Evolutionary conservation across 2,329 filamentous ascomycete species (phyloP).

Genomic region (Nothomitra cinnamomea): DNA sequence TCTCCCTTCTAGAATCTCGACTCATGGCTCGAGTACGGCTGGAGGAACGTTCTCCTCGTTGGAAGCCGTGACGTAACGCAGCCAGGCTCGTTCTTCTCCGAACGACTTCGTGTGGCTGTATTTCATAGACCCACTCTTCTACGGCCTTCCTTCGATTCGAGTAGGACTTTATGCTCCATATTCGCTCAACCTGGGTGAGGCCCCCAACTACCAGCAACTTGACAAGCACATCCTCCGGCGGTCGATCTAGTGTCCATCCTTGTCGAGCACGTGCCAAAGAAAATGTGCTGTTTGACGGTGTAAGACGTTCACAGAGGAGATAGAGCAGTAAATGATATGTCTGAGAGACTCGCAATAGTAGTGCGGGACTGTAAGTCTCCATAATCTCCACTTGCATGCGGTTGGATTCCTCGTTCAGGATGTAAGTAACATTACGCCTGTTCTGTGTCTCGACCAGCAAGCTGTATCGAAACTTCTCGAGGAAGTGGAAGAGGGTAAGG

Average conservation of each 20-base stretch:
- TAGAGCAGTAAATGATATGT: slow-evolving; percentile 1
- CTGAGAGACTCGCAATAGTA: neutral
- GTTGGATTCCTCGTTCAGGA: neutral
- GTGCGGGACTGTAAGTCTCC: neutral
- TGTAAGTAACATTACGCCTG: neutral
- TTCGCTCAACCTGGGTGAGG: neutral
- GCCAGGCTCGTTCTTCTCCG: neutral
- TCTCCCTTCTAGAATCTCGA: neutral
- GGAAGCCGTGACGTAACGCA: neutral
- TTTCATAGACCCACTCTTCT: neutral
- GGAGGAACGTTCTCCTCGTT: neutral
- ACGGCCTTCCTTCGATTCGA: neutral
- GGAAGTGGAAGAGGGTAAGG: slow-evolving; percentile 3
- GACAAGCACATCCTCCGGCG: neutral
- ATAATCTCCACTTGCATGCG: slow-evolving; percentile 1
- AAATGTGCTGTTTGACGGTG: slow-evolving; percentile 1
- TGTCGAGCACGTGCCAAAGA: neutral
- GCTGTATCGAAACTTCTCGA: slow-evolving; percentile 1
- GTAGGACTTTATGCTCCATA: neutral
- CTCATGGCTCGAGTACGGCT: neutral
- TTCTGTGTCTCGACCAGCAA: neutral
- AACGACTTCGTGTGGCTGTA: neutral
- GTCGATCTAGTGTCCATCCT: neutral
- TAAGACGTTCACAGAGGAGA: neutral
- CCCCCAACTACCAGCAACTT: slow-evolving; percentile 5